These are phyloP conservation scores for Rubia occidens DNA, from an alignment of 305 asterid genomes.

Conservation along the genomic window DNA sequence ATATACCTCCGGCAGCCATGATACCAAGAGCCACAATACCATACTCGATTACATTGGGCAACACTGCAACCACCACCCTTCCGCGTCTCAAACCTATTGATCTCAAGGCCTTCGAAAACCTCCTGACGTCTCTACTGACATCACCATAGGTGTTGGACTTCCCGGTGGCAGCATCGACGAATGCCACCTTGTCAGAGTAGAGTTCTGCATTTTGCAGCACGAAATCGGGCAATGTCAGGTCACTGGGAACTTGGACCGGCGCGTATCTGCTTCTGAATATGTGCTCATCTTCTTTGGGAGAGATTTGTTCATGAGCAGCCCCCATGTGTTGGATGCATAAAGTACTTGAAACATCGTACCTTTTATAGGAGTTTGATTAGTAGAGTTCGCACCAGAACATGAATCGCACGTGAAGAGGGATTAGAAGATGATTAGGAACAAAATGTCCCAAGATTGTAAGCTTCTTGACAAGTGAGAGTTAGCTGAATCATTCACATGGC, in stretches of 20 bases:
- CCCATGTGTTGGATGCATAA: constrained; percentile 20
- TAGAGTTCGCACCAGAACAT: constrained; percentile 18
- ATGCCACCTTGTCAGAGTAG: constrained; percentile 52
- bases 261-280: constrained; percentile 67
- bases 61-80: constrained; percentile 60
- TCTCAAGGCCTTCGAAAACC: constrained; percentile 80
- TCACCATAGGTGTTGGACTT: constrained; percentile 56
- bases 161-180: constrained; percentile 67
- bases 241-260: constrained; percentile 55
- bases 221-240: constrained; percentile 62
- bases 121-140: constrained; percentile 45
- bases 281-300: constrained; percentile 30
- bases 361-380: constrained; percentile 20
- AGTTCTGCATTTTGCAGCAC: constrained; percentile 50
- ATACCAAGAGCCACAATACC: constrained; percentile 75
- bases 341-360: constrained; percentile 2
- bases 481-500: constrained; percentile 14
- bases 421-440: constrained; percentile 3
- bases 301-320: constrained; percentile 38
- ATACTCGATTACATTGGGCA: constrained; percentile 74
- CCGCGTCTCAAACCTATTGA: constrained; percentile 83
- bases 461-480: constrained; percentile 26
- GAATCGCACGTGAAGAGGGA: not conserved
- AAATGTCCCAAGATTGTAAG: constrained; percentile 5
- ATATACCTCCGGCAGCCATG: constrained; percentile 85